phyloP scores from a whole-genome alignment of 2,329 filamentous ascomycete species.

The Arachnomyces sp. region DNA sequence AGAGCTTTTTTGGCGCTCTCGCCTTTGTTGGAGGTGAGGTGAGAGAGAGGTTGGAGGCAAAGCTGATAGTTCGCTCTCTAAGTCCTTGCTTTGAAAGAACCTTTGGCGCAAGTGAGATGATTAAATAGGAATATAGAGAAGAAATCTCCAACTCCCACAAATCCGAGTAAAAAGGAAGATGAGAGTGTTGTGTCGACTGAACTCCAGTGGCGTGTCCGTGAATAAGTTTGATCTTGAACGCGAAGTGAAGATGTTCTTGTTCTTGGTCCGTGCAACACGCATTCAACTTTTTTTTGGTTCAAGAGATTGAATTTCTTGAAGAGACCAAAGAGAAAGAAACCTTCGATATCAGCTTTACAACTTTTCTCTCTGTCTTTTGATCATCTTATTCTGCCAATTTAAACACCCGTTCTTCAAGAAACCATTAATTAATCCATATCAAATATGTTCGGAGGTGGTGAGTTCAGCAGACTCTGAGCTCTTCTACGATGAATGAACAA shows the following conservation, averaged over 20 bases:
- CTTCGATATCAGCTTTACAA: too few relatives aligned
- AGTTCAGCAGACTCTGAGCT: not conserved
- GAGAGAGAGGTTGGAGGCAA: not conserved
- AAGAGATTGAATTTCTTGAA: slow-evolving; percentile 1
- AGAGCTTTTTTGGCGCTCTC: not conserved
- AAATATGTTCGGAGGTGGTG: slow-evolving; percentile 18
- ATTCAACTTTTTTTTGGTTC: not conserved
- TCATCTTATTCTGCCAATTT: not conserved
- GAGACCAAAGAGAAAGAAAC: not conserved
- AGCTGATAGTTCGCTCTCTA: too few relatives aligned
- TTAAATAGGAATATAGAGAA: too few relatives aligned
- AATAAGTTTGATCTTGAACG: too few relatives aligned
- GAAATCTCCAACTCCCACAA: not conserved
- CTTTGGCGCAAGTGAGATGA: too few relatives aligned
- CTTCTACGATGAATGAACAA: not conserved
- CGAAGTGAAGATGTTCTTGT: too few relatives aligned
- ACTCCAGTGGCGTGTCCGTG: too few relatives aligned
- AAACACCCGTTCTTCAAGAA: too few relatives aligned
- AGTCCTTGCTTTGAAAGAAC: too few relatives aligned
- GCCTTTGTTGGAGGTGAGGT: slow-evolving; percentile 1
- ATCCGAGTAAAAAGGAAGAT: too few relatives aligned
- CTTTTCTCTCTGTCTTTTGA: not conserved
- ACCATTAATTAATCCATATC: slow-evolving; percentile 5
- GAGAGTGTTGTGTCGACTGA: too few relatives aligned
- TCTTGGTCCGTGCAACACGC: slow-evolving; percentile 2